Evolutionary conservation across 768 basidiomycete genomes (phyloP).

Genomic region (Dentipellis fragilis): DNA sequence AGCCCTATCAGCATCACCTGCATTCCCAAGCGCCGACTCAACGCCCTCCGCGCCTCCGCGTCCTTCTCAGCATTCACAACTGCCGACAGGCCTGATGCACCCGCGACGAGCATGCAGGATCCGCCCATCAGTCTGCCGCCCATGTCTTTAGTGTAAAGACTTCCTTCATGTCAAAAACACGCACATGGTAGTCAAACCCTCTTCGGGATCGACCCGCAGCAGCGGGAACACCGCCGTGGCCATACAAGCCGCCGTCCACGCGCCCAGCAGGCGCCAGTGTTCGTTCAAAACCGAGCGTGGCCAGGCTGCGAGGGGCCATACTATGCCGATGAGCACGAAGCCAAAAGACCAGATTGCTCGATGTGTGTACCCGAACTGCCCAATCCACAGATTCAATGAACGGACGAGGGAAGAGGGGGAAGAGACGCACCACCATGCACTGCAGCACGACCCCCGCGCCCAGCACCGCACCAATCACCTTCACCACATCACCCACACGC

Average conservation of each 20-base stretch:
- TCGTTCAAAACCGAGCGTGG: constrained; percentile 21
- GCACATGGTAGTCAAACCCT: constrained; percentile 52
- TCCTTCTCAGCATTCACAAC: not conserved
- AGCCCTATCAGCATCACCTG: constrained; percentile 36
- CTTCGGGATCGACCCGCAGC: constrained; percentile 61
- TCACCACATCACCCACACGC: too few relatives aligned
- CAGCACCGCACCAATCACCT: constrained; percentile 2
- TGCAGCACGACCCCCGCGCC: constrained; percentile 36
- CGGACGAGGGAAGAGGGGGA: not conserved
- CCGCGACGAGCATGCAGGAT: constrained; percentile 25
- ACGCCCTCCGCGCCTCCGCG: not conserved
- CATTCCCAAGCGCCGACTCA: not conserved
- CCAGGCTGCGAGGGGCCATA: constrained; percentile 59
- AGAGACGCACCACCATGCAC: constrained; percentile 59
- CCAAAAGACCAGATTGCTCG: constrained; percentile 66
- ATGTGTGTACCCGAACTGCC: constrained; percentile 59
- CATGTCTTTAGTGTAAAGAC: not conserved
- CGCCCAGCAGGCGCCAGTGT: constrained; percentile 18
- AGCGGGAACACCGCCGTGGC: constrained; percentile 60
- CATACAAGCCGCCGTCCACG: constrained; percentile 44
- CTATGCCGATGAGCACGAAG: constrained; percentile 44
- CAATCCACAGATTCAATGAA: not conserved
- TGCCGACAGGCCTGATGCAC: not conserved
- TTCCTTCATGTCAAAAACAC: constrained; percentile 15
- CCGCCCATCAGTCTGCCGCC: constrained; percentile 30